Evolutionary conservation across 805 yeast species (phyloP), one percentile per base, ranked within the genome.

Genomic region (Kazachstania bromeliacearum): DNA sequence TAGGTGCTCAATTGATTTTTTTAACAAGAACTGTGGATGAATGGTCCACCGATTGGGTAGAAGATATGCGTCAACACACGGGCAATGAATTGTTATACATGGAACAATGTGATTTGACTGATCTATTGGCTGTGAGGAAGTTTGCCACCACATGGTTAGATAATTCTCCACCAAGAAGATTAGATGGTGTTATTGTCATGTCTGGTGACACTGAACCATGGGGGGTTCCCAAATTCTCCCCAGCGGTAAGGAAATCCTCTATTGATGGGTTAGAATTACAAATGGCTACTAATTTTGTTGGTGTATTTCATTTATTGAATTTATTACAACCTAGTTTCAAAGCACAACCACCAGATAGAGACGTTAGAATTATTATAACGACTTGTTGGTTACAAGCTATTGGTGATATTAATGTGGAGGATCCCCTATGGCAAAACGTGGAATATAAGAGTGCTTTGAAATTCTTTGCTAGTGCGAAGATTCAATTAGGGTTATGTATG

Each of bases 131-230:
- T 2, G 71, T 92, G 9, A 70, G 99, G 48, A 77, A 77, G 53
- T 92, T 92, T 64, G 96, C 96, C 20, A 88, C 97, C 2, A 77
- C 70, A 41, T 92, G 97, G 97, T 67, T 92, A 40, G 94, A 92
- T 57, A 87, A 83, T 51, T 64, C 77, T 22, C 94, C 96, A 3
- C 92, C 96, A 8, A 70, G 99, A 49, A 62, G 99, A 37, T 65
- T 92, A 31, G 99, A 92, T 59, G 94, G 94, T 38, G 73, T 92
- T 20, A 59, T 92, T 1, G 83, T 95, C 51, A 77, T 87, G 61
- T 96, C 96, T 2, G 88, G 84, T 6, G 88, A 85, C 36, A 67
- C 77, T 41, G 64, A 77, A 38, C 97, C 98, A 0, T 67, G 74
- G 31, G 78, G 82, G 15, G 36, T 54, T 2, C 53, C 55, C 9